phyloP scores from a whole-genome alignment of 106 monocot species.

The Hemerocallis citrina region DNA sequence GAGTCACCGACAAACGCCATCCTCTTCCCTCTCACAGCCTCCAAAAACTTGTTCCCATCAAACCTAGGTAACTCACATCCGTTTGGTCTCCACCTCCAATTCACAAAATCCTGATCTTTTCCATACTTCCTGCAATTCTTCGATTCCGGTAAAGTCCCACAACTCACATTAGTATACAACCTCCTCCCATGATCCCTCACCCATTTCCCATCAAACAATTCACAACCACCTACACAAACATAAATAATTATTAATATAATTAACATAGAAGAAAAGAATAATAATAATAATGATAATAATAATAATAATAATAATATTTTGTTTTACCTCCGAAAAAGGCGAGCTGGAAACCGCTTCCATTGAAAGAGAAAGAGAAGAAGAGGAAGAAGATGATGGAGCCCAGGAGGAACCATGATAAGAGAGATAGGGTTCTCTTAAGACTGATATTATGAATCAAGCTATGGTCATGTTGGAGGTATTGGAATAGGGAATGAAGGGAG shows the following conservation, averaged over 20 bases:
- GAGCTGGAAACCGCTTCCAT: background rate
- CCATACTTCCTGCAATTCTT: conserved; percentile 42
- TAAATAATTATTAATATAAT: background rate
- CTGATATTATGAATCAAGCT: background rate
- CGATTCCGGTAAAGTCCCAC: conserved; percentile 17
- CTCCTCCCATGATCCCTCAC: conserved; percentile 20
- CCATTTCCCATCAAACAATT: conserved; percentile 34
- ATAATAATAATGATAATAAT: too few relatives aligned
- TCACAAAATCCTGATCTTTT: conserved; percentile 23
- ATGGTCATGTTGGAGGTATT: conserved; percentile 3
- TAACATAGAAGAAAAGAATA: too few relatives aligned
- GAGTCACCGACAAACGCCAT: conserved; percentile 47
- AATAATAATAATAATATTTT: too few relatives aligned
- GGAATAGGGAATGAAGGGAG: background rate
- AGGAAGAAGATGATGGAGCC: background rate
- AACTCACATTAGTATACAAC: conserved; percentile 29
- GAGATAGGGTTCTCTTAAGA: too few relatives aligned
- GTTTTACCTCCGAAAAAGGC: background rate
- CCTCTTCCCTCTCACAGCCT: conserved; percentile 27
- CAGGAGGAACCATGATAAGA: background rate
- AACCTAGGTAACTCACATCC: conserved; percentile 33
- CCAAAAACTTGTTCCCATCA: conserved; percentile 20
- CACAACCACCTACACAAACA: conserved; percentile 21
- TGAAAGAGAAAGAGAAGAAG: background rate
- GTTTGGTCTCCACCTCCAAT: conserved; percentile 45